Conservation (phyloP, 441 rosid genomes). For the Flueggea neowawraea region DNA sequence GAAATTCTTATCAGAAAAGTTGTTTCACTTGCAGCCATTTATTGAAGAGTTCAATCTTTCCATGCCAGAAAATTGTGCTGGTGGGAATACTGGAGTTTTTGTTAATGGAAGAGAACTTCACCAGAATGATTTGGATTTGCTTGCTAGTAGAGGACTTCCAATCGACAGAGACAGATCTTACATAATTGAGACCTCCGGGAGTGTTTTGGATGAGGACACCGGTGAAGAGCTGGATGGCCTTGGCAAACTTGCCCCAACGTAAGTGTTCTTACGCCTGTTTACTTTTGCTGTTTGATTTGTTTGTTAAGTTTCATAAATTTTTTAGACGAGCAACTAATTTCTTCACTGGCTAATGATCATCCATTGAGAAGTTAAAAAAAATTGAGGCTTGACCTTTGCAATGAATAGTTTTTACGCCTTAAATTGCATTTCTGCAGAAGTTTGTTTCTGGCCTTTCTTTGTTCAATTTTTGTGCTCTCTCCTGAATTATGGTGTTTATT, state of each 20-base stretch:
- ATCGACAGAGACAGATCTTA: slow-evolving; percentile 61
- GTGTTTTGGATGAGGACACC: slow-evolving; percentile 82
- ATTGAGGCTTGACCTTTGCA: too few species aligned
- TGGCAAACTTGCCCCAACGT: slow-evolving; percentile 99
- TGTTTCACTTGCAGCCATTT: slow-evolving; percentile 51
- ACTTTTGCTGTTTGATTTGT: not conserved
- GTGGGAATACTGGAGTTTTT: slow-evolving; percentile 69
- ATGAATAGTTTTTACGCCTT: too few species aligned
- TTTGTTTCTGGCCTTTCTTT: too few species aligned
- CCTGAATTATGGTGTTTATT: too few species aligned
- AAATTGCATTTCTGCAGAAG: too few species aligned
- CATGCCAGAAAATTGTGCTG: slow-evolving; percentile 75
- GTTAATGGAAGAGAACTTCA: slow-evolving; percentile 96
- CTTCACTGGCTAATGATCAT: too few species aligned
- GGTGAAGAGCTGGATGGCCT: slow-evolving; percentile 87
- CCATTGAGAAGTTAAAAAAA: too few species aligned
- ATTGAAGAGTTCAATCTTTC: slow-evolving; percentile 84
- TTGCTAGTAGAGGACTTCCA: slow-evolving; percentile 74
- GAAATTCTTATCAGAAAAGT: not conserved
- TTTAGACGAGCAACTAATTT: too few species aligned
- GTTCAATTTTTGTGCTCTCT: too few species aligned
- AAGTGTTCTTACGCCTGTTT: slow-evolving; percentile 26
- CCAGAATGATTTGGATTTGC: slow-evolving; percentile 74
- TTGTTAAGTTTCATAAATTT: not conserved
- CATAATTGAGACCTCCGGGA: slow-evolving; percentile 74